A percentile compares a stretch with the other conserved stretches of the same genome.
Conservation (phyloP, 2,329 filamentous ascomycete genomes). For the Shiraia bambusicola region DNA sequence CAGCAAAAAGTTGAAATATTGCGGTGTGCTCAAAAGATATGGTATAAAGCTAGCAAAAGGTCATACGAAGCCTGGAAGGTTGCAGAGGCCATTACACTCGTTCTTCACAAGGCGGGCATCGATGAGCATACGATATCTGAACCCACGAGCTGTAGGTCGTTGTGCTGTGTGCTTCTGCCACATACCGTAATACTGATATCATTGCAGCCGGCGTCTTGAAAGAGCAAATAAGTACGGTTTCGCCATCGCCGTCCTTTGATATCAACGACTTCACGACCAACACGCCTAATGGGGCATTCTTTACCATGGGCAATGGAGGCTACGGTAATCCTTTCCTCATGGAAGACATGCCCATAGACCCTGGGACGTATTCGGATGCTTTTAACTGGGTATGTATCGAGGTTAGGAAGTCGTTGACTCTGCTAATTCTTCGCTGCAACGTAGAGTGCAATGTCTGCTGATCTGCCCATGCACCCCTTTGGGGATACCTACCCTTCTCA, state of each 20-base stretch:
- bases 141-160: constrained; percentile 10
- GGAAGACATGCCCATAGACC: constrained; percentile 24
- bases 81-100: constrained; percentile 28
- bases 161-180: neutral
- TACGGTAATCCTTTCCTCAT: constrained; percentile 19
- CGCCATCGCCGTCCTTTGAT: constrained; percentile 19
- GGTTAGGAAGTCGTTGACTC: neutral
- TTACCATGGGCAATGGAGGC: constrained; percentile 6
- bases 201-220: constrained; percentile 1
- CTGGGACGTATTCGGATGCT: constrained; percentile 16
- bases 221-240: constrained; percentile 5
- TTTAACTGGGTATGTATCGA: constrained; percentile 28
- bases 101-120: constrained; percentile 26
- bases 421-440: neutral
- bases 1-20: constrained; percentile 28
- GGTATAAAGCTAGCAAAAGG: constrained; percentile 24
- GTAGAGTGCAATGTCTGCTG: constrained; percentile 15
- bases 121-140: neutral
- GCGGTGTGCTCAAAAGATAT: constrained; percentile 24
- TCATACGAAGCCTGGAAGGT: constrained; percentile 38
- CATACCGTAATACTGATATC: neutral
- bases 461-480: constrained; percentile 11
- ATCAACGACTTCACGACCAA: constrained; percentile 12
- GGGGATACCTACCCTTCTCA: constrained; percentile 4
- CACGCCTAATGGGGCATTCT: constrained; percentile 1